Evolutionary conservation across 1,139 yeast species (phyloP).

Genomic region (Kluyveromyces sp.): DNA sequence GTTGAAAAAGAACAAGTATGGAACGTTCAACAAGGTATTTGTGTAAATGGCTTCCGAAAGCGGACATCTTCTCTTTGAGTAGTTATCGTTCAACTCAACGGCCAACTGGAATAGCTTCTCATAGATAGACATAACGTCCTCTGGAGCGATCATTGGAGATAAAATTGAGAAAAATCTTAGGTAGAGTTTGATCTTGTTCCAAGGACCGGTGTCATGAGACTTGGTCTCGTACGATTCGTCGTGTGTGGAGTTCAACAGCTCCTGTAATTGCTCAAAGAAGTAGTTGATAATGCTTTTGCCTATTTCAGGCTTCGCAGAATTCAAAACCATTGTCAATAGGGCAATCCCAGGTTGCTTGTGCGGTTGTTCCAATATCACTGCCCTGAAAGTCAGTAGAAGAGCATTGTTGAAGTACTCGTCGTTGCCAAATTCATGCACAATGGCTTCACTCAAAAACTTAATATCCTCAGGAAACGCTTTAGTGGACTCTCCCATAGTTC

Average conservation of each 20-base stretch:
- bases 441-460: conserved; percentile 58
- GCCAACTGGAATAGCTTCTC: conserved; percentile 51
- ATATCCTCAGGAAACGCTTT: conserved; percentile 59
- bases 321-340: conserved; percentile 62
- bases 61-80: conserved; percentile 40
- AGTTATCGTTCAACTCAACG: conserved; percentile 44
- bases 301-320: conserved; percentile 57
- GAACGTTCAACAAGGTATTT: conserved; percentile 58
- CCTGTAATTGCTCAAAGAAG: conserved; percentile 57
- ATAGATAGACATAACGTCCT: conserved; percentile 46
- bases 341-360: conserved; percentile 72
- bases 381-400: conserved; percentile 55
- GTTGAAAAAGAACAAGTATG: conserved; percentile 51
- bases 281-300: conserved; percentile 67
- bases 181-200: conserved; percentile 65
- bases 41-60: conserved; percentile 65
- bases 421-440: conserved; percentile 60
- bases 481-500: conserved; percentile 59
- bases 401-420: conserved; percentile 57
- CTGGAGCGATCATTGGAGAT: conserved; percentile 52
- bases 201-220: conserved; percentile 50
- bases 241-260: conserved; percentile 38
- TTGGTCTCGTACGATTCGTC: conserved; percentile 22
- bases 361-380: conserved; percentile 80
- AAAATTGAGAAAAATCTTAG: conserved; percentile 64